A percentile compares a stretch with the other conserved stretches of the same genome.
Conservation (phyloP, 1,284 basidiomycete genomes). For the Phaffia rhodozyma region DNA sequence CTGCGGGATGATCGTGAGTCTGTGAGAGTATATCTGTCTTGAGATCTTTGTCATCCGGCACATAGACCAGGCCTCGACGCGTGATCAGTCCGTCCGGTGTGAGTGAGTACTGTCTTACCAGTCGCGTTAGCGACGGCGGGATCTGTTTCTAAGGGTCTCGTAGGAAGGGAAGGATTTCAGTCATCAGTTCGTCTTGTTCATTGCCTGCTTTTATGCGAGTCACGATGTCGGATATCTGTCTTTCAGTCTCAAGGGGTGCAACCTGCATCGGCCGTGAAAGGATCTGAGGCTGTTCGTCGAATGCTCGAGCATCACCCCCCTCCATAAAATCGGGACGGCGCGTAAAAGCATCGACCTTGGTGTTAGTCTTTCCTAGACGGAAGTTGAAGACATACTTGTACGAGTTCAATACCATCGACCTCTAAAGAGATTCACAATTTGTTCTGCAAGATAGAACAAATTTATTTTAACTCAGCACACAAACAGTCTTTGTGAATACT, state of each 20-base stretch:
- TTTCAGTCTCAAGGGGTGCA: neutral
- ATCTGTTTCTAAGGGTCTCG: constrained; percentile 21
- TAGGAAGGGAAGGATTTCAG: constrained; percentile 18
- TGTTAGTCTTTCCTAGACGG: too few relatives aligned
- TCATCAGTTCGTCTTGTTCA: neutral
- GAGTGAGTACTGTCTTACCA: constrained; percentile 3
- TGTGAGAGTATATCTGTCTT: constrained; percentile 19
- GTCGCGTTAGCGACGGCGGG: neutral
- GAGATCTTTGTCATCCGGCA: constrained; percentile 27
- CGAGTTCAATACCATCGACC: too few relatives aligned
- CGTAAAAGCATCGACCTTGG: too few relatives aligned
- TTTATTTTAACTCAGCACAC: too few relatives aligned
- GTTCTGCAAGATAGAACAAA: too few relatives aligned
- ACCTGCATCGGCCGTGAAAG: neutral
- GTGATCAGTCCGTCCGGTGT: constrained; percentile 28
- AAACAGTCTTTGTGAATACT: too few relatives aligned
- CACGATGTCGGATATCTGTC: neutral
- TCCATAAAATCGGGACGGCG: neutral
- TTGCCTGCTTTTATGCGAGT: neutral
- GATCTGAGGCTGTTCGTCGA: neutral
- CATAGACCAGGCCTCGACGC: constrained; percentile 32
- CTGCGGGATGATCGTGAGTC: constrained; percentile 23
- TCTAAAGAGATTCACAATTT: too few relatives aligned
- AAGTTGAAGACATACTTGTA: too few relatives aligned
- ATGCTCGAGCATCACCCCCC: neutral